Percentiles rank a stretch among this genome's conserved stretches.
phyloP scores from a whole-genome alignment of 192 early-diverging fungal genomes.

The Coemansia sp. region DNA sequence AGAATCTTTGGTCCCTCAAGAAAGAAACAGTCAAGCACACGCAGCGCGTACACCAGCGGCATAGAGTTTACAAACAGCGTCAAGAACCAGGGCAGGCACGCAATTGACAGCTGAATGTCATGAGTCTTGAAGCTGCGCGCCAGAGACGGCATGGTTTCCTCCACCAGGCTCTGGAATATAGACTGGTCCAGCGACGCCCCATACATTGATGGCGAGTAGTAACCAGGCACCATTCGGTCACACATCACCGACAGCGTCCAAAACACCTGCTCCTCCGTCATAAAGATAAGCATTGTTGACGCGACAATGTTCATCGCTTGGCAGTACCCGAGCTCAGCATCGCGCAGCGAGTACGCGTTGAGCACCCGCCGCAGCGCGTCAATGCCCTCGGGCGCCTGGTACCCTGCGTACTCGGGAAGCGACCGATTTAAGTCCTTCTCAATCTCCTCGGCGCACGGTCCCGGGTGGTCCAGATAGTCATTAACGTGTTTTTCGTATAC shows the following conservation, averaged over 20 bases:
- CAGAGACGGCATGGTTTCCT: slow-evolving; percentile 89
- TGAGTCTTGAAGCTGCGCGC: slow-evolving; percentile 77
- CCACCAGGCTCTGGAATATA: slow-evolving; percentile 87
- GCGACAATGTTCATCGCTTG: slow-evolving; percentile 99
- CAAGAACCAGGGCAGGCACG: slow-evolving; percentile 97
- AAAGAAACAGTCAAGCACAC: slow-evolving; percentile 96
- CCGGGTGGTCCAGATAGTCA: slow-evolving; percentile 69
- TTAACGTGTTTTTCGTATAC: slow-evolving; percentile 63
- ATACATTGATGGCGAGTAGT: slow-evolving; percentile 98
- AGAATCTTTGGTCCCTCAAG: slow-evolving; percentile 95
- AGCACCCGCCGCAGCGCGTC: slow-evolving; percentile 90
- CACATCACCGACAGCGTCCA: slow-evolving; percentile 91
- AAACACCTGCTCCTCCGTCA: slow-evolving; percentile 97
- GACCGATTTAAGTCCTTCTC: slow-evolving; percentile 95
- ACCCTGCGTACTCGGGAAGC: slow-evolving; percentile 90
- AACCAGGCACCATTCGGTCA: slow-evolving; percentile 88
- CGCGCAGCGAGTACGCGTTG: slow-evolving; percentile 78
- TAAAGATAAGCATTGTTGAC: slow-evolving; percentile 88
- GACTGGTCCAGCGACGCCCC: slow-evolving; percentile 94
- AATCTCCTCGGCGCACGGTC: slow-evolving; percentile 87
- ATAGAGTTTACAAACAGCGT: slow-evolving; percentile 96
- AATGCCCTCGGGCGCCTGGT: slow-evolving; percentile 89
- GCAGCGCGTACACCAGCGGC: slow-evolving; percentile 82
- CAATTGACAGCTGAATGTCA: slow-evolving; percentile 95
- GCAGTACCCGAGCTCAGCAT: slow-evolving; percentile 96